Conservation (phyloP, 1,284 basidiomycete species). For the Thecaphora thlaspeos region DNA sequence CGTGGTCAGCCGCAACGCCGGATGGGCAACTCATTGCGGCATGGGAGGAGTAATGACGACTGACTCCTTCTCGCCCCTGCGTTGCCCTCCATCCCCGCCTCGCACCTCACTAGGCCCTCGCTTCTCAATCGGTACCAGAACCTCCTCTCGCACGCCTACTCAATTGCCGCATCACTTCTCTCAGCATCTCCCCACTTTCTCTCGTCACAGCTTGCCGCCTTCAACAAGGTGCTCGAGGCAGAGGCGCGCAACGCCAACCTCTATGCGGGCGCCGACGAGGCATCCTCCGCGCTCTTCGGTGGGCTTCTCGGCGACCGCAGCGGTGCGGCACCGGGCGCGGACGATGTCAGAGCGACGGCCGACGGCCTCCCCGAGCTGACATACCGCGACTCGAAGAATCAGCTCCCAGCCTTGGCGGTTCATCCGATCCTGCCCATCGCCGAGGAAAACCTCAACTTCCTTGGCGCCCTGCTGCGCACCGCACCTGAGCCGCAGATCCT, state of each 20-base stretch:
- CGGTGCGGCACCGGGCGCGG: constrained; percentile 1
- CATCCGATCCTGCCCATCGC: constrained; percentile 41
- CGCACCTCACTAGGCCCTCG: too few relatives aligned
- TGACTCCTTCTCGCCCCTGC: too few relatives aligned
- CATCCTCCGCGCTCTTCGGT: constrained; percentile 14
- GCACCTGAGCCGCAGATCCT: constrained; percentile 39
- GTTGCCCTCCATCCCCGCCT: too few relatives aligned
- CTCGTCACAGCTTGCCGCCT: constrained; percentile 38
- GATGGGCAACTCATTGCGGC: too few relatives aligned
- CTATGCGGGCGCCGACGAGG: constrained; percentile 22
- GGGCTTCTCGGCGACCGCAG: constrained; percentile 8
- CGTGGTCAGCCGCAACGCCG: too few relatives aligned
- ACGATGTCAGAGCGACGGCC: constrained; percentile 29
- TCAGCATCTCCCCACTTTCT: constrained; percentile 44
- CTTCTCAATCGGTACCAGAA: constrained; percentile 41
- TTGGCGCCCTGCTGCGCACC: constrained; percentile 44
- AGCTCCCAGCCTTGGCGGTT: constrained; percentile 27
- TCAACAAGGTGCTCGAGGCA: constrained; percentile 41
- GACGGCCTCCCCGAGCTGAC: constrained; percentile 35
- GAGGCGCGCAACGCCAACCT: constrained; percentile 40
- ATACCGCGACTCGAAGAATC: constrained; percentile 35
- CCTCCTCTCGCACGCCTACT: constrained; percentile 44
- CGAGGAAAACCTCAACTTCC: constrained; percentile 44
- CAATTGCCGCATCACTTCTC: constrained; percentile 35
- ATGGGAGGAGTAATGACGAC: too few relatives aligned